Evolutionary conservation across 2,329 filamentous ascomycete genomes (phyloP), one percentile per base, ranked within the genome.

Genomic region (Stromatinia cepivora): DNA sequence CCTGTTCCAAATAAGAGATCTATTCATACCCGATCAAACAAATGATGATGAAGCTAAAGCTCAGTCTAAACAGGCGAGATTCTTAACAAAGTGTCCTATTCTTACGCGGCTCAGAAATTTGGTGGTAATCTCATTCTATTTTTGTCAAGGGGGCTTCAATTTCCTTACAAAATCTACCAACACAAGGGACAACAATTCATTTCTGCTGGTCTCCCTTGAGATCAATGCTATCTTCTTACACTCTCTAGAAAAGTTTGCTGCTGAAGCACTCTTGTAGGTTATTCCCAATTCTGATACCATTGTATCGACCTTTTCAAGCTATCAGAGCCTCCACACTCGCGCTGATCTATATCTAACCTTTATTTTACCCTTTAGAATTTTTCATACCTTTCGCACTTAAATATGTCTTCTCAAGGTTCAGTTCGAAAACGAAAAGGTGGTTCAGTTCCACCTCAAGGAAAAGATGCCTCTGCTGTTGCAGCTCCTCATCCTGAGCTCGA

Each of bases 401-500:
- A 62, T n/a, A 79, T 79, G 77, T 76, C 76, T 57, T 72, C 75
- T 56, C 76, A 76, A 69, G 72, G 76, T 34, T 77, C 77, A 22
- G 73, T 76, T 63, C 74, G 76, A 52, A 78, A 79, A 70, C 72
- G 77, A 48, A 78, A 77, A 67, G 87, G 85, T 76, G 82, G 83
- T 71, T 79, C 82, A 71, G 79, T 81, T 71, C 79, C 76, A 48
- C 75, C 78, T 52, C 85, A 84, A 74, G 86, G 86, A 77, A 86
- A 85, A 78, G 81, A 80, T 75, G 82, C 68, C 10, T 66, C 73
- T 58, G 73, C 70, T 50, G 70, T 73, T 64, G 69, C 73, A 54
- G 79, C 73, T 61, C 76, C 78, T 71, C 76, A 79, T 75, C 25
- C 73, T 15, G 85, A 87, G 71, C 79, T 85, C 74, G 85, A 88